Percentiles rank a stretch among this genome's conserved stretches.
Evolutionary conservation across 352 stramenopile species (phyloP).

Genomic region (Globisporangium spinosum): DNA sequence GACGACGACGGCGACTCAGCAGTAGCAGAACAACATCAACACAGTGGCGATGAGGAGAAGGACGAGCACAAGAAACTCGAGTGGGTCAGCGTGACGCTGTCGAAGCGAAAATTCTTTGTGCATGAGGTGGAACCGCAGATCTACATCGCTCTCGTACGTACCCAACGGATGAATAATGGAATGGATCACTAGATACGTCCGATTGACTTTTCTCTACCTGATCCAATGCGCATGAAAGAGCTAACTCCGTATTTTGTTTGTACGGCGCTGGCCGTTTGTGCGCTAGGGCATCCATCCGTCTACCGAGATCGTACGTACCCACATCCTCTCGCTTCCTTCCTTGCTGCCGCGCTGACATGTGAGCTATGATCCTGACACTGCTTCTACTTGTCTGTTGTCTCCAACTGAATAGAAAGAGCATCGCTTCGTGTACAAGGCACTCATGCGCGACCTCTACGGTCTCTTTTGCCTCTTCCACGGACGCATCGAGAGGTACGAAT

Average conservation of each 20-base stretch:
- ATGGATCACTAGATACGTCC: not conserved
- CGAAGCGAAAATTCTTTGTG: slow-evolving; percentile 37
- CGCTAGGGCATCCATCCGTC: slow-evolving; percentile 27
- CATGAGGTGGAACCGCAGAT: slow-evolving; percentile 55
- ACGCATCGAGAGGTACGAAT: slow-evolving; percentile 34
- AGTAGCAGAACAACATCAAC: not conserved
- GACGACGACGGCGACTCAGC: not conserved
- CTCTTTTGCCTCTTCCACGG: slow-evolving; percentile 56
- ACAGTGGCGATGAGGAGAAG: not conserved
- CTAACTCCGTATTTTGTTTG: not conserved
- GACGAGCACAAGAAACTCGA: slow-evolving; percentile 11
- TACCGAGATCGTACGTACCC: slow-evolving; percentile 29
- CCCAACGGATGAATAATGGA: not conserved
- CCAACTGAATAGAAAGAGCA: slow-evolving; percentile 30
- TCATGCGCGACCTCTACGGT: slow-evolving; percentile 45
- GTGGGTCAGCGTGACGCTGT: slow-evolving; percentile 49
- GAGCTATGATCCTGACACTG: not conserved
- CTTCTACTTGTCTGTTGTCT: not conserved
- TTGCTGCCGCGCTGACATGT: not conserved
- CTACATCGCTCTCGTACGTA: slow-evolving; percentile 51
- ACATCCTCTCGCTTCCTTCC: not conserved
- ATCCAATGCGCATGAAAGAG: not conserved
- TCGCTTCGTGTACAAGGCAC: slow-evolving; percentile 27
- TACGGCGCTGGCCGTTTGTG: not conserved
- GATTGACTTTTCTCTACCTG: not conserved